Evolutionary conservation across 768 basidiomycete genomes (phyloP), one percentile per base, ranked within the genome.

Genomic region (Collybia sp.): DNA sequence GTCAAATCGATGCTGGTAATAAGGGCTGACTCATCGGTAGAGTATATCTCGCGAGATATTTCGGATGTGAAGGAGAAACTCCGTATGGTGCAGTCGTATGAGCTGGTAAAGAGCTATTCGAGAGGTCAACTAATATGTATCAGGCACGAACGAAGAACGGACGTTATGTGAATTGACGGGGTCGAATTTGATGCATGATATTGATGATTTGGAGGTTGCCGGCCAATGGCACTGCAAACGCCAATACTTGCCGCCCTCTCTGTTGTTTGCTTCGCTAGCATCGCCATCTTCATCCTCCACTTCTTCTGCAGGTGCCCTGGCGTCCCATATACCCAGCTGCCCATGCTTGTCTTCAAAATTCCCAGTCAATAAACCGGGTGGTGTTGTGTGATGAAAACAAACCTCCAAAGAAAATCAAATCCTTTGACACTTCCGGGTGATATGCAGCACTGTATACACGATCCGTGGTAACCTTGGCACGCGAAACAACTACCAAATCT

Each of bases 351-450:
- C 90, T 90, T 48, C 12, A 39, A 43, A 32, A 20, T 16, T 46
- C 13, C 17, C 10, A 15, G n/a, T 43, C 49, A 34, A 48, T 30
- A 40, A 45, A 36, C 30, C 17, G 30, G 5, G 8, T 12, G 2
- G 30, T 38, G 11, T 40, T 17, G 49, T 12, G 31, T 42, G 13
- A 1, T 30, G 16, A 32, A 51, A 32, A n/a, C 12, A 46, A 46
- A 85, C 88, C 88, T 61, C 90, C 90, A 59, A 92, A 88, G 59
- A 92, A 91, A n/a, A 93, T 75, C 11, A 93, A 61, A 61, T 93
- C 90, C 54, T 87, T 89, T 11, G 81, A 77, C 15, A 73, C 70
- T 52, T 88, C 88, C 3, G 89, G 87, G 58, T 93, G 90, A 60
- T 86, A 93, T 12, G 79, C 80, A 30, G 85, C 82, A 50, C 83